Evolutionary conservation across 805 yeast species (phyloP).

Genomic region (Saccharomycopsis vini): DNA sequence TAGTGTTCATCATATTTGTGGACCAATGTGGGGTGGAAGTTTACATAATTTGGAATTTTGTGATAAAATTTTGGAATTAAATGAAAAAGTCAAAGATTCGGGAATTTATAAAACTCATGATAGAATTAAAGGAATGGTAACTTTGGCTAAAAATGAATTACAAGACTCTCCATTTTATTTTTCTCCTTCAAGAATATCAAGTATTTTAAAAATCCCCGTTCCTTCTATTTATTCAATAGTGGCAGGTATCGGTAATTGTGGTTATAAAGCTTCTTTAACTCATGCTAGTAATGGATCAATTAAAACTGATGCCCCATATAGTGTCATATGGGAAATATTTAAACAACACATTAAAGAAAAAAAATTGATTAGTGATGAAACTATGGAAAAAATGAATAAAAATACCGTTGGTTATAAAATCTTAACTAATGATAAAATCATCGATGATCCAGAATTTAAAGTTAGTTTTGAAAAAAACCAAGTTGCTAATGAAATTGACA

Average conservation of each 20-base stretch:
- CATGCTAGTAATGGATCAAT: constrained; percentile 82
- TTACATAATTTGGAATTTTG: constrained; percentile 67
- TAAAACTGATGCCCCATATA: constrained; percentile 88
- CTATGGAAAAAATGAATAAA: constrained; percentile 32
- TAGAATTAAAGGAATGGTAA: constrained; percentile 87
- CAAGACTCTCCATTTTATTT: constrained; percentile 63
- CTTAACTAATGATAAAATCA: constrained; percentile 33
- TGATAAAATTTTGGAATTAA: constrained; percentile 48
- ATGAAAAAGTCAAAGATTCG: constrained; percentile 36
- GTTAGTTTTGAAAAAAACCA: constrained; percentile 56
- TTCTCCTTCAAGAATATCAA: constrained; percentile 67
- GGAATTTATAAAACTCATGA: constrained; percentile 67
- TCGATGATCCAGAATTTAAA: constrained; percentile 25
- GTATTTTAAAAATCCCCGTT: constrained; percentile 71
- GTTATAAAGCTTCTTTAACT: constrained; percentile 74
- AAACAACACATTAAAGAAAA: constrained; percentile 48
- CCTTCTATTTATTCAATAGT: constrained; percentile 66
- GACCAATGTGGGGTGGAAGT: constrained; percentile 93
- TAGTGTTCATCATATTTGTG: constrained; percentile 64
- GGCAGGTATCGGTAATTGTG: constrained; percentile 78
- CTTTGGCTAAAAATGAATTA: constrained; percentile 70
- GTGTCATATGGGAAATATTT: constrained; percentile 62
- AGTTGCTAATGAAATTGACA: constrained; percentile 43
- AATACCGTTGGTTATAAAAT: constrained; percentile 55
- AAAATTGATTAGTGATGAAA: constrained; percentile 28